Percentiles rank a stretch among this genome's conserved stretches.
These are phyloP conservation scores for Phytopythium cucurbitacearum DNA, from an alignment of 352 stramenopile species.

Conservation along the genomic window DNA sequence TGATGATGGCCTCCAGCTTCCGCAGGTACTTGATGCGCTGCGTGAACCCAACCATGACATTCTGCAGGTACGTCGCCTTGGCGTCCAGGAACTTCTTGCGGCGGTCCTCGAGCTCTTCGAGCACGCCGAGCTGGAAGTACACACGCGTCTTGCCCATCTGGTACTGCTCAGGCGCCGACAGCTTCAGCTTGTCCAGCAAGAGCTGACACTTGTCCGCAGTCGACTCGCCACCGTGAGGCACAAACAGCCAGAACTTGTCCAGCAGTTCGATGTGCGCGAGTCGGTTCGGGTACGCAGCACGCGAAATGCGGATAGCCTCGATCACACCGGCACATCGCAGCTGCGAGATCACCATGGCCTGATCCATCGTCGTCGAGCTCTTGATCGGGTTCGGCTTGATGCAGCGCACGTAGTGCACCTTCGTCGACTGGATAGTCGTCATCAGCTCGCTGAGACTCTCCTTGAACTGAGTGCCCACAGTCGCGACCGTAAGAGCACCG, in stretches of 20 bases:
- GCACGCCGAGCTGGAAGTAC: conserved; percentile 83
- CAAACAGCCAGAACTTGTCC: conserved; percentile 83
- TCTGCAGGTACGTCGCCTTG: conserved; percentile 74
- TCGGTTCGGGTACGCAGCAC: conserved; percentile 97
- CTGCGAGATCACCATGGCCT: conserved; percentile 94
- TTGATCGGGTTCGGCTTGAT: conserved; percentile 98
- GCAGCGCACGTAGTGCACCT: conserved; percentile 98
- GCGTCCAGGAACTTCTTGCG: conserved; percentile 83
- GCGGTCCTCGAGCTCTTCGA: conserved; percentile 82
- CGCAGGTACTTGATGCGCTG: conserved; percentile 75
- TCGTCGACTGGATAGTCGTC: conserved; percentile 90
- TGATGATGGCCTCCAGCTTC: conserved; percentile 74
- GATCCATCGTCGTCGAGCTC: conserved; percentile 81
- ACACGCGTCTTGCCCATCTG: conserved; percentile 86
- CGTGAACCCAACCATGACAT: conserved; percentile 74
- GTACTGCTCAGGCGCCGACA: conserved; percentile 68
- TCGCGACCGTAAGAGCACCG: conserved; percentile 51
- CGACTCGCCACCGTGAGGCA: conserved; percentile 50
- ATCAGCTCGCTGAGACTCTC: conserved; percentile 92
- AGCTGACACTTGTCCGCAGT: conserved; percentile 65
- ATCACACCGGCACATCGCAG: conserved; percentile 97
- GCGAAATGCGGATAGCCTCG: conserved; percentile 97
- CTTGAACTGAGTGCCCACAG: conserved; percentile 84
- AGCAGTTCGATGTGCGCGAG: conserved; percentile 87
- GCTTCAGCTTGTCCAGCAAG: conserved; percentile 78